Conservation (phyloP, 768 basidiomycete species). For the Pleurotus tuoliensis region DNA sequence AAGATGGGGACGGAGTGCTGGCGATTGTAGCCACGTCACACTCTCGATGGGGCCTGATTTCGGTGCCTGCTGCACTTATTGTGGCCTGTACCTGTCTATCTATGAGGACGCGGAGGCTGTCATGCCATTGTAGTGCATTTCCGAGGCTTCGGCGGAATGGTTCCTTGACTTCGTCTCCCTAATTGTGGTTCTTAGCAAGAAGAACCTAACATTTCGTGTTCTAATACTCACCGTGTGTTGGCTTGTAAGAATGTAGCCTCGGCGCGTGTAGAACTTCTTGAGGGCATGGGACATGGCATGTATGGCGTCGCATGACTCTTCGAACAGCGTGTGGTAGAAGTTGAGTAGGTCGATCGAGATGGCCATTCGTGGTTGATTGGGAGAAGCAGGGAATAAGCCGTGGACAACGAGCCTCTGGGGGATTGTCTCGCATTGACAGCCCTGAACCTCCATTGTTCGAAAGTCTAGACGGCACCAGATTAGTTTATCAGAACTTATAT, state of each 20-base stretch:
- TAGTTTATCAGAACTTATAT: not conserved
- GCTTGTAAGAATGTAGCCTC: slow-evolving; percentile 1
- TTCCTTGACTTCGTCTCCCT: slow-evolving; percentile 16
- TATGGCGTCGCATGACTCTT: slow-evolving; percentile 15
- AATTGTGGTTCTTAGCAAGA: not conserved
- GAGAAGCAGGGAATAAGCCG: slow-evolving; percentile 14
- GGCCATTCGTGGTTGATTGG: slow-evolving; percentile 12
- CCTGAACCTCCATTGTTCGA: not conserved
- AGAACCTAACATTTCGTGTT: not conserved
- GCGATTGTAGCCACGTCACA: not conserved
- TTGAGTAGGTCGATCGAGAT: slow-evolving; percentile 12
- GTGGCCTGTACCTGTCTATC: slow-evolving; percentile 5
- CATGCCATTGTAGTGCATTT: slow-evolving; percentile 20
- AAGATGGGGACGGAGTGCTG: not conserved
- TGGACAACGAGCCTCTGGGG: slow-evolving; percentile 4
- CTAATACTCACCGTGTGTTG: not conserved
- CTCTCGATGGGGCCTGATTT: not conserved
- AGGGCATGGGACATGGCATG: slow-evolving; percentile 11
- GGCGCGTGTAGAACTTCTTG: slow-evolving; percentile 8
- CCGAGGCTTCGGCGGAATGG: slow-evolving; percentile 18
- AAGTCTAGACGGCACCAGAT: not conserved
- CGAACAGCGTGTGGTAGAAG: slow-evolving; percentile 12
- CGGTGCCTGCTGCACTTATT: not conserved
- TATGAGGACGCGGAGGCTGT: slow-evolving; percentile 11
- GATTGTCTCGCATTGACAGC: slow-evolving; percentile 2